These are phyloP conservation scores for Neocatenulostroma microsporum DNA, from an alignment of 2,329 filamentous ascomycete genomes.

Conservation along the genomic window DNA sequence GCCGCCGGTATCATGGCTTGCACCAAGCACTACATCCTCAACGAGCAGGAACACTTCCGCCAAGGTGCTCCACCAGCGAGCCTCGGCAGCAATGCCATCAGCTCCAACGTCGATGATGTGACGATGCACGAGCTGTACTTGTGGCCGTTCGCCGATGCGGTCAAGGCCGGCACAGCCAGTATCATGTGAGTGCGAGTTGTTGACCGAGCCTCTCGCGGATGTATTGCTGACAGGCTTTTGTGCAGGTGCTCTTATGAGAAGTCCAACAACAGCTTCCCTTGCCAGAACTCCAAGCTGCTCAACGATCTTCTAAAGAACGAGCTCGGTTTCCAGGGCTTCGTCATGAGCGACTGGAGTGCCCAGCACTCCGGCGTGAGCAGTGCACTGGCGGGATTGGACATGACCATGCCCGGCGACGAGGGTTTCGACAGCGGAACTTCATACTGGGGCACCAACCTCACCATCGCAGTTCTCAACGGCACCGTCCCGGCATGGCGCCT, in stretches of 20 bases:
- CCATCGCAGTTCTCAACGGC: slow-evolving; percentile 78
- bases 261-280: slow-evolving; percentile 71
- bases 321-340: slow-evolving; percentile 71
- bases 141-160: slow-evolving; percentile 44
- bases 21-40: slow-evolving; percentile 66
- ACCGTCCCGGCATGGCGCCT: slow-evolving; percentile 77
- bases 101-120: slow-evolving; percentile 55
- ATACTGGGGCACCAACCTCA: slow-evolving; percentile 65
- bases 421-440: slow-evolving; percentile 55
- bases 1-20: slow-evolving; percentile 74
- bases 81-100: slow-evolving; percentile 51
- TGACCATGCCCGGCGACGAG: slow-evolving; percentile 84
- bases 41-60: slow-evolving; percentile 69
- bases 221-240: too few relatives aligned
- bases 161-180: slow-evolving; percentile 42
- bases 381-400: slow-evolving; percentile 68
- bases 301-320: slow-evolving; percentile 73
- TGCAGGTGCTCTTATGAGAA: slow-evolving; percentile 58
- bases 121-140: slow-evolving; percentile 44
- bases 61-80: slow-evolving; percentile 42
- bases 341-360: slow-evolving; percentile 64
- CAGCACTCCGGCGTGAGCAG: slow-evolving; percentile 62
- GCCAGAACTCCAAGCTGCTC: slow-evolving; percentile 68
- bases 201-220: too few relatives aligned
- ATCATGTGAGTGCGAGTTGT: slow-evolving; percentile 44